phyloP scores from a whole-genome alignment of 306 rosid species.

The Dryas drummondii region DNA sequence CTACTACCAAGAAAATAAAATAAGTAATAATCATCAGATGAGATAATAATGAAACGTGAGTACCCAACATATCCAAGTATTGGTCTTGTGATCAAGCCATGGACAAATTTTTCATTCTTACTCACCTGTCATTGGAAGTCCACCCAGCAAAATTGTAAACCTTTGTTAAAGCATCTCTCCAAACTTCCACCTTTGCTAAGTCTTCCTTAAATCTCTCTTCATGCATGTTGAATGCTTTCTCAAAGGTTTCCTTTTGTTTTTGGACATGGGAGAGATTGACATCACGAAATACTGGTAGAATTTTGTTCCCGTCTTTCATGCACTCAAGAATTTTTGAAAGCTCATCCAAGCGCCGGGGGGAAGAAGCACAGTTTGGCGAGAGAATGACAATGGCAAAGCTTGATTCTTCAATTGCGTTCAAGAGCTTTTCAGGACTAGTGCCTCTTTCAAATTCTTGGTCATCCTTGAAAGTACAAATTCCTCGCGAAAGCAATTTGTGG shows the following conservation, averaged over 20 bases:
- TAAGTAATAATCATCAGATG: no score
- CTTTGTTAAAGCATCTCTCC: constrained; percentile 11
- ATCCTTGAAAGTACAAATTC: neutral
- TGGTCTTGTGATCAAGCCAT: no score
- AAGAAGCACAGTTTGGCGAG: neutral
- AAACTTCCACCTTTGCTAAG: neutral
- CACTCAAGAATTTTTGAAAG: no score
- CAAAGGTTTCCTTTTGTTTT: constrained; percentile 4
- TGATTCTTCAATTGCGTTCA: neutral
- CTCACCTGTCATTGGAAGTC: neutral
- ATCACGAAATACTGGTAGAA: constrained; percentile 17
- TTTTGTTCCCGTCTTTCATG: neutral
- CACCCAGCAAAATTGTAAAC: constrained; percentile 17
- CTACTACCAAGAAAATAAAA: no score
- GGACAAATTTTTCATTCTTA: no score
- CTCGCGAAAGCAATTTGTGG: neutral
- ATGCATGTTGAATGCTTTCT: neutral
- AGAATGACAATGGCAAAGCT: neutral
- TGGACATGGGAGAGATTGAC: constrained; percentile 12
- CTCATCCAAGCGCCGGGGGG: neutral
- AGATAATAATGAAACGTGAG: no score
- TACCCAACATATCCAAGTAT: no score
- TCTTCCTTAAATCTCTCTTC: neutral
- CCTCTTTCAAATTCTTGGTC: neutral
- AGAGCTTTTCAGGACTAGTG: neutral